Conservation (phyloP, 352 stramenopile species). For the Phytophthora uliginosa region DNA sequence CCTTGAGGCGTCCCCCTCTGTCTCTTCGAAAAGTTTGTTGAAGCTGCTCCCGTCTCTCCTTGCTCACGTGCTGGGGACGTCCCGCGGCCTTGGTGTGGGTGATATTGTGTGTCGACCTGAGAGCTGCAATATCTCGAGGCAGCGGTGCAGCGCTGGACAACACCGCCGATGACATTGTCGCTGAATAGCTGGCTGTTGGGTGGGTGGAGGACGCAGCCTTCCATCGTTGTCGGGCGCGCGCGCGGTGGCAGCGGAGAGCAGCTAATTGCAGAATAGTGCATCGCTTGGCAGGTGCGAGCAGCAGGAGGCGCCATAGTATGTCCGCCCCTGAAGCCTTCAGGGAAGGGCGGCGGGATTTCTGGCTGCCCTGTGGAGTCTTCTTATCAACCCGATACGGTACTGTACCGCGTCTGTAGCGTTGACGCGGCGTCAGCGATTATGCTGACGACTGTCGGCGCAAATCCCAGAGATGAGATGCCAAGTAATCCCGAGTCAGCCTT, state of each 20-base stretch:
- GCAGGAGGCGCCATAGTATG: background rate
- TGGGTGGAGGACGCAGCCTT: background rate
- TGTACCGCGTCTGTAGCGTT: too few relatives aligned
- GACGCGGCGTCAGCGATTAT: background rate
- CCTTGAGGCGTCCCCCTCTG: background rate
- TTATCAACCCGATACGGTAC: background rate
- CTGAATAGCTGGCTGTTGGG: constrained; percentile 2
- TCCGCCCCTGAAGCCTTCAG: background rate
- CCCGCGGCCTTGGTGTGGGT: background rate
- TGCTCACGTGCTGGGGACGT: background rate
- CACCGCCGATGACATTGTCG: constrained; percentile 2
- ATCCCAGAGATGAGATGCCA: background rate
- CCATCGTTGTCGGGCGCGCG: background rate
- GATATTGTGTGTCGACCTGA: background rate
- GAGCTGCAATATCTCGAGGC: background rate
- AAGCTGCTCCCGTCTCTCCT: background rate
- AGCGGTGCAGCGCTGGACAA: background rate
- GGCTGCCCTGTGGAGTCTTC: background rate
- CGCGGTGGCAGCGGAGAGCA: background rate
- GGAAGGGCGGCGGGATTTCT: background rate
- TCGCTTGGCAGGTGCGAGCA: background rate
- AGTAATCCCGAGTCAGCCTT: too few relatives aligned
- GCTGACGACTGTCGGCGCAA: background rate
- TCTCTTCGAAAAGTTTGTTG: background rate
- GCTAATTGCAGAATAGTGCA: background rate